These are phyloP conservation scores for Saccharomycopsis phalli DNA, from an alignment of 1,139 yeast species.

Conservation along the genomic window DNA sequence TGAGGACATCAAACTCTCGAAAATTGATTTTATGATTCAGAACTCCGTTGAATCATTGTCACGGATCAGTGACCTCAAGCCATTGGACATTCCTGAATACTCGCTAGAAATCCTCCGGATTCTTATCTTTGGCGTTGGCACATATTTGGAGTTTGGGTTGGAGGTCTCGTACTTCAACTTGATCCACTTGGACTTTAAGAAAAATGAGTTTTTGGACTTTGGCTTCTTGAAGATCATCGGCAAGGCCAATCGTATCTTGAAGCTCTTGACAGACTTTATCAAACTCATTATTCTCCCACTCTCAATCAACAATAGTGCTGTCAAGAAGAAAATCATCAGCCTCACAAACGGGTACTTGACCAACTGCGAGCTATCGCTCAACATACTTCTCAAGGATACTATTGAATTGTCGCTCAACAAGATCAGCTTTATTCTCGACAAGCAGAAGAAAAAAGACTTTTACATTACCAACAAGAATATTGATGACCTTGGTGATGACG, in stretches of 20 bases:
- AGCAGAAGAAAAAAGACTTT: constrained; percentile 58
- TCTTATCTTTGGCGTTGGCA: constrained; percentile 60
- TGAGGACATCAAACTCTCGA: constrained; percentile 32
- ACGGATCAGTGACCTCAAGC: constrained; percentile 66
- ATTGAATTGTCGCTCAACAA: constrained; percentile 42
- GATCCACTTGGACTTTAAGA: constrained; percentile 29
- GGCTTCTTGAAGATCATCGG: constrained; percentile 44
- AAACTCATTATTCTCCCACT: constrained; percentile 68
- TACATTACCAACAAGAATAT: constrained; percentile 33
- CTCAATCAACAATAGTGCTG: constrained; percentile 50
- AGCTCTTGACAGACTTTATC: constrained; percentile 60
- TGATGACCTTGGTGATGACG: constrained; percentile 26
- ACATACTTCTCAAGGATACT: constrained; percentile 54
- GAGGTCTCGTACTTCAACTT: constrained; percentile 53
- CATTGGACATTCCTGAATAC: constrained; percentile 53
- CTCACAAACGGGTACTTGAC: constrained; percentile 60
- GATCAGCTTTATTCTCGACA: constrained; percentile 42
- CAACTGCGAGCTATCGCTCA: constrained; percentile 61
- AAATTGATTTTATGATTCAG: constrained; percentile 58
- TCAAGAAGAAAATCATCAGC: constrained; percentile 55
- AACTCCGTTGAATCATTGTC: constrained; percentile 75
- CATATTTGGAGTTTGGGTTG: constrained; percentile 66
- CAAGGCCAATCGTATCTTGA: constrained; percentile 54
- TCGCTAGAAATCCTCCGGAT: constrained; percentile 62
- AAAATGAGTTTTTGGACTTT: constrained; percentile 32